Evolutionary conservation across 139 green algal genomes (phyloP).

Genomic region (Chlamydomonas sp.): DNA sequence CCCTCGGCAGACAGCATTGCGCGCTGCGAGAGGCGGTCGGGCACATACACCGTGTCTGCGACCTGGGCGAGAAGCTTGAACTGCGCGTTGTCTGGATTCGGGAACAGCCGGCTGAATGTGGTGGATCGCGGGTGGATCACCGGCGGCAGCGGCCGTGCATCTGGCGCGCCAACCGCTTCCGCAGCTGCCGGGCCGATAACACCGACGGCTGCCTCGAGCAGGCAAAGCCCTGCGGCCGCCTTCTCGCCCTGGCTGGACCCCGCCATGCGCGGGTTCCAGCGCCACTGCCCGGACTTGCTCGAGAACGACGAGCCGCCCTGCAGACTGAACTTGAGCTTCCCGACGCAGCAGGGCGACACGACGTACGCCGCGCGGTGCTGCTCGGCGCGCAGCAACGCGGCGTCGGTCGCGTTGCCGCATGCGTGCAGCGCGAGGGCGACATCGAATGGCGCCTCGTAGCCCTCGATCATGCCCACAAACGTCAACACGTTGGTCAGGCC

Average conservation of each 20-base stretch:
- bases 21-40: too few relatives aligned
- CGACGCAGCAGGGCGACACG: conserved; percentile 25
- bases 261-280: background rate
- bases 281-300: background rate
- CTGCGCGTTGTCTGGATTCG: too few relatives aligned
- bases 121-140: too few relatives aligned
- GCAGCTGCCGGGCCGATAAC: too few relatives aligned
- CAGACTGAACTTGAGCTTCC: conserved; percentile 62
- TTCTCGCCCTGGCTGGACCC: background rate
- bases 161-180: too few relatives aligned
- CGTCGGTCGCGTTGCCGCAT: conserved; percentile 69
- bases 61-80: too few relatives aligned
- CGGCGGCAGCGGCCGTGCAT: too few relatives aligned
- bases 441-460: conserved; percentile 44
- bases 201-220: background rate
- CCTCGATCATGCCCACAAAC: conserved; percentile 47
- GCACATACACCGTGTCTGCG: too few relatives aligned
- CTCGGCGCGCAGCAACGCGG: conserved; percentile 41
- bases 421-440: conserved; percentile 64
- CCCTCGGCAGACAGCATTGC: too few relatives aligned
- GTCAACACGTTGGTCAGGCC: conserved; percentile 41
- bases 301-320: conserved; percentile 48
- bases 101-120: too few relatives aligned
- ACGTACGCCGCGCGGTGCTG: conserved; percentile 44
- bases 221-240: background rate